Conservation (phyloP, 768 basidiomycete species). For the Fomitopsis serialis region DNA sequence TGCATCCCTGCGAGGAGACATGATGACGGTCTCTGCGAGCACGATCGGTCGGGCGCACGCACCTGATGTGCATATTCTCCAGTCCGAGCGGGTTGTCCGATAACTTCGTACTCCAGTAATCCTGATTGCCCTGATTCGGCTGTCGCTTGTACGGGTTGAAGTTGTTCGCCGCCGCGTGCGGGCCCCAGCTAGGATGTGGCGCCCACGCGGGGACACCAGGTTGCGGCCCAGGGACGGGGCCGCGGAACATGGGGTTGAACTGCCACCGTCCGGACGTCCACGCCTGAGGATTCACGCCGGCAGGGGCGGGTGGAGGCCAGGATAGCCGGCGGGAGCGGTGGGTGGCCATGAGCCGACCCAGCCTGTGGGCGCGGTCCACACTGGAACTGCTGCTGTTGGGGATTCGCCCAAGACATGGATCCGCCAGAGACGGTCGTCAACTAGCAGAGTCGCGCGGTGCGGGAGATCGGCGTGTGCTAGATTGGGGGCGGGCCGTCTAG, state of each 20-base stretch:
- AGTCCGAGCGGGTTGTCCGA: slow-evolving; percentile 62
- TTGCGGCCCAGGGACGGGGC: slow-evolving; percentile 6
- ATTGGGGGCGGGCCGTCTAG: slow-evolving; percentile 1
- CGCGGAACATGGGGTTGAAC: slow-evolving; percentile 22
- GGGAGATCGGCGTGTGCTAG: slow-evolving; percentile 8
- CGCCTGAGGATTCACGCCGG: slow-evolving; percentile 37
- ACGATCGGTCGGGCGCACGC: slow-evolving; percentile 21
- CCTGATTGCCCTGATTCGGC: slow-evolving; percentile 55
- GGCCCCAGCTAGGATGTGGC: slow-evolving; percentile 23
- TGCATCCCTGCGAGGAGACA: slow-evolving; percentile 7
- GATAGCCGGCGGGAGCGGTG: slow-evolving; percentile 29
- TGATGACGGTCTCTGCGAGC: neutral
- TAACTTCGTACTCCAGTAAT: slow-evolving; percentile 57
- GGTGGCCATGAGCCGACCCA: slow-evolving; percentile 36
- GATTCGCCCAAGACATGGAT: slow-evolving; percentile 12
- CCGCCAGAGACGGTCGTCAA: neutral
- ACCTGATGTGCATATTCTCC: slow-evolving; percentile 61
- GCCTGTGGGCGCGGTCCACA: slow-evolving; percentile 14
- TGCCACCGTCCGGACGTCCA: slow-evolving; percentile 43
- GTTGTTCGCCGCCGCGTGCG: slow-evolving; percentile 14
- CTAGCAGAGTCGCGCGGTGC: neutral
- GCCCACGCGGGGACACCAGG: slow-evolving; percentile 16
- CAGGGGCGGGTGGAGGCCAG: slow-evolving; percentile 52
- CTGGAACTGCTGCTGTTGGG: slow-evolving; percentile 7
- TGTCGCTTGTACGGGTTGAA: slow-evolving; percentile 63